These are phyloP conservation scores for Pulveroboletus sp. DNA, from an alignment of 768 basidiomycete species.

Conservation along the genomic window DNA sequence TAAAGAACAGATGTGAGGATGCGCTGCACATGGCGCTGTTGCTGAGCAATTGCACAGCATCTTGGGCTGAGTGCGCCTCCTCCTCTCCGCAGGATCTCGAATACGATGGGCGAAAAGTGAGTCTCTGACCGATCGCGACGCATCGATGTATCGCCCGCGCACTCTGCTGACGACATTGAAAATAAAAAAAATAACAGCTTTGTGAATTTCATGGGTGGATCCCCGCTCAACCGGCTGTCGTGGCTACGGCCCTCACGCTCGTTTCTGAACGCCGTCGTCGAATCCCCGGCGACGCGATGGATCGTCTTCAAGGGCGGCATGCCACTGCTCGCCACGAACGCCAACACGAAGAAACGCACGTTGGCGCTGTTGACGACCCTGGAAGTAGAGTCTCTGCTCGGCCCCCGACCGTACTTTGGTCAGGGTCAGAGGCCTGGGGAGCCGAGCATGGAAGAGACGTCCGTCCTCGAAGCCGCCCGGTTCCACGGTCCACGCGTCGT, in stretches of 20 bases:
- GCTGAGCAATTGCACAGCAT: slow-evolving; percentile 9
- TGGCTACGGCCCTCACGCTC: slow-evolving; percentile 73
- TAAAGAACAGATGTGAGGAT: neutral
- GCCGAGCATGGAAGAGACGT: slow-evolving; percentile 18
- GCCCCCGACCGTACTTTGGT: slow-evolving; percentile 63
- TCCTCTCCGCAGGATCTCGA: slow-evolving; percentile 9
- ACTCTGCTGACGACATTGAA: too few relatives aligned
- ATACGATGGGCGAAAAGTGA: slow-evolving; percentile 31
- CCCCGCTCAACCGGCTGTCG: slow-evolving; percentile 74
- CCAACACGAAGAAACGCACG: slow-evolving; percentile 30
- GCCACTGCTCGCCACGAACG: slow-evolving; percentile 49
- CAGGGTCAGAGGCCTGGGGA: slow-evolving; percentile 51
- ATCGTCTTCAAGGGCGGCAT: slow-evolving; percentile 70
- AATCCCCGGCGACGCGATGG: slow-evolving; percentile 63
- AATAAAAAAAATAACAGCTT: slow-evolving; percentile 30
- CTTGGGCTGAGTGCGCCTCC: neutral
- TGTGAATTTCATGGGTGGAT: slow-evolving; percentile 52
- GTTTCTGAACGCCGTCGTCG: slow-evolving; percentile 71
- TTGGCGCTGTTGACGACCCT: slow-evolving; percentile 55
- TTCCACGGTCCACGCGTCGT: slow-evolving; percentile 58
- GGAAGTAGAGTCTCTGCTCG: slow-evolving; percentile 63
- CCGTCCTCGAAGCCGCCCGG: slow-evolving; percentile 50
- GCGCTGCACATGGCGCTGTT: slow-evolving; percentile 5
- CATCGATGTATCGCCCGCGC: too few relatives aligned
- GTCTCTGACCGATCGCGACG: slow-evolving; percentile 3